Base-by-base conservation (phyloP, 2,329 filamentous ascomycete genomes). In the Thielaviopsis musarum region DNA sequence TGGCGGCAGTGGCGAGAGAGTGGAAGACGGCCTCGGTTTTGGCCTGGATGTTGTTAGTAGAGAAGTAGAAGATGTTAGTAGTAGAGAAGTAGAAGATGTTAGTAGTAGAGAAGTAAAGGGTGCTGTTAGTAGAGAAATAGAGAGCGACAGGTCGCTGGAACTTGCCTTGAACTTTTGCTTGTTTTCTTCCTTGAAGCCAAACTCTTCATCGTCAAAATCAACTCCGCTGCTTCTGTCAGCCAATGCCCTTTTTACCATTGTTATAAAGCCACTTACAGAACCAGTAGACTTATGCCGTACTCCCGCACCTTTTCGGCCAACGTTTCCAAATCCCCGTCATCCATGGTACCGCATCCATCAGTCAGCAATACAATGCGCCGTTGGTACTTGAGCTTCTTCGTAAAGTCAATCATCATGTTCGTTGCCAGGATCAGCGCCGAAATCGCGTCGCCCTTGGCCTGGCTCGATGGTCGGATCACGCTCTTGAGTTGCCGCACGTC, bases 191-290 rank as follows among this genome's bases (percentile, higher is more conserved):
- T 95, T 95, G 68, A 88, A 87, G 51, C 91, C 91, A 67, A 85
- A 95, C 1, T 95, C 90, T 1, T 81, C 69, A 69, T 96, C 90
- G 68, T 98, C 90, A 70, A 98, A 97, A 69, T 98, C 93, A 19
- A 95, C 81, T 15, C 93, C 93, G 58, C 86, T 91, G 51, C 30
- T 34, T 9, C 30, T 34, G 30, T 34, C 10, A 34, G 30, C 10
- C 30, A 34, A 34, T 12, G 30, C 10, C 6, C 30, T 34, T 34
- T n/a, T 34, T 2, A 10, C 30, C 10, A 9, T 34, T 2, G 30
- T 7, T 17, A 7, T 28, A 10, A 5, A 21, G 12, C 21, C 3
- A 77, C 85, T 70, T 70, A 90, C 85, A 97, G 72, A 12, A 97
- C 74, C 1, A 85, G 78, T 52, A 98, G 74, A 63, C 93, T 82